Conservation (phyloP, 73 alveolate species). For the Urostyla sp. region DNA sequence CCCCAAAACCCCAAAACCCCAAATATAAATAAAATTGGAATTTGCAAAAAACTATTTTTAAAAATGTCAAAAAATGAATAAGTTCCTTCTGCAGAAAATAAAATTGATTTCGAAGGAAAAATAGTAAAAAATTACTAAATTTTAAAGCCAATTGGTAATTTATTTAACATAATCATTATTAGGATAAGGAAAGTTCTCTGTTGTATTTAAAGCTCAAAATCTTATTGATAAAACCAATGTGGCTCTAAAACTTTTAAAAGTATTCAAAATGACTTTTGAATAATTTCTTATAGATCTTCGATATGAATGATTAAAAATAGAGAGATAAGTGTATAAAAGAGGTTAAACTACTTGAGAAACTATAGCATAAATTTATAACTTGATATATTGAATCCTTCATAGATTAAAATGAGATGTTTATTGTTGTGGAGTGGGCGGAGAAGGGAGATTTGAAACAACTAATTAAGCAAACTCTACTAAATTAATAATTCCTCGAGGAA, state of each 20-base stretch:
- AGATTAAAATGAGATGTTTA: conserved; percentile 90
- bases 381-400: conserved; percentile 95
- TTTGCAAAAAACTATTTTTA: neutral
- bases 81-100: neutral
- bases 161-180: conserved; percentile 23
- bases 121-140: conserved; percentile 61
- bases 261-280: neutral
- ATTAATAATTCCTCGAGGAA: conserved; percentile 41
- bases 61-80: neutral
- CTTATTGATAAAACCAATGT: conserved; percentile 75
- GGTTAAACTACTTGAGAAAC: conserved; percentile 83
- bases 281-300: conserved; percentile 80
- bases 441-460: conserved; percentile 96
- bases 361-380: conserved; percentile 94
- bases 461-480: conserved; percentile 73
- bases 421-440: conserved; percentile 99
- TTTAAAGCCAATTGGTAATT: conserved; percentile 66
- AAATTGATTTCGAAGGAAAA: conserved; percentile 56
- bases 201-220: conserved; percentile 93
- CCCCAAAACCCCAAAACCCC: conserved; percentile 49
- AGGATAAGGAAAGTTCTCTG: conserved; percentile 98
- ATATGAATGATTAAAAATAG: conserved; percentile 94
- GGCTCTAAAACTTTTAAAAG: conserved; percentile 94
- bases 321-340: conserved; percentile 97
- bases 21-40: neutral